Conservation (phyloP, 352 stramenopile genomes). For the Globisporangium camurandrum region DNA sequence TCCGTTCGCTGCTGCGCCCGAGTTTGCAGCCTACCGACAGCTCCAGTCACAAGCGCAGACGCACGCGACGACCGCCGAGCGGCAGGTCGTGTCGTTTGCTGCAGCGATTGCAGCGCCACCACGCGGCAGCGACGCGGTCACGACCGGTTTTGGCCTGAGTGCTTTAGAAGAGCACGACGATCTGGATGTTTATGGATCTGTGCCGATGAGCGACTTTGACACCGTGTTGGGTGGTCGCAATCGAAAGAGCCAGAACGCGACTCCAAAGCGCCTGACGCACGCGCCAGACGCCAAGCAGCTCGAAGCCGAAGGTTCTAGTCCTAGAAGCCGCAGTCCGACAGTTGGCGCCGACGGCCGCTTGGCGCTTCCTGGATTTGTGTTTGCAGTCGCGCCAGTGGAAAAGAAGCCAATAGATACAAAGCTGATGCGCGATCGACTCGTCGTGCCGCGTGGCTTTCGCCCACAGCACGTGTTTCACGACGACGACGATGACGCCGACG, state of each 20-base stretch:
- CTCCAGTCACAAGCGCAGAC: conserved; percentile 16
- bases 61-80: conserved; percentile 17
- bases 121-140: conserved; percentile 26
- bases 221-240: conserved; percentile 41
- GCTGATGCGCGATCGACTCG: conserved; percentile 25
- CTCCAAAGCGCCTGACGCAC: conserved; percentile 6
- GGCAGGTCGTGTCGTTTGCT: conserved; percentile 65
- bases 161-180: conserved; percentile 83
- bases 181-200: conserved; percentile 66
- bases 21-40: conserved; percentile 58
- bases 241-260: too few relatives aligned
- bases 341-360: conserved; percentile 55
- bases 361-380: conserved; percentile 48
- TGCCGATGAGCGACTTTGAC: conserved; percentile 66
- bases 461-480: conserved; percentile 40
- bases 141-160: conserved; percentile 56
- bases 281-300: conserved; percentile 20
- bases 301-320: conserved; percentile 28
- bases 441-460: conserved; percentile 48
- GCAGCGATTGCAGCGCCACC: conserved; percentile 46
- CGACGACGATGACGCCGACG: conserved; percentile 7
- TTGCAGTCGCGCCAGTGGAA: too few relatives aligned
- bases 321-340: neutral
- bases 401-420: too few relatives aligned
- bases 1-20: conserved; percentile 60